Evolutionary conservation across 768 basidiomycete species (phyloP).

Genomic region (Polyporus arcularius): DNA sequence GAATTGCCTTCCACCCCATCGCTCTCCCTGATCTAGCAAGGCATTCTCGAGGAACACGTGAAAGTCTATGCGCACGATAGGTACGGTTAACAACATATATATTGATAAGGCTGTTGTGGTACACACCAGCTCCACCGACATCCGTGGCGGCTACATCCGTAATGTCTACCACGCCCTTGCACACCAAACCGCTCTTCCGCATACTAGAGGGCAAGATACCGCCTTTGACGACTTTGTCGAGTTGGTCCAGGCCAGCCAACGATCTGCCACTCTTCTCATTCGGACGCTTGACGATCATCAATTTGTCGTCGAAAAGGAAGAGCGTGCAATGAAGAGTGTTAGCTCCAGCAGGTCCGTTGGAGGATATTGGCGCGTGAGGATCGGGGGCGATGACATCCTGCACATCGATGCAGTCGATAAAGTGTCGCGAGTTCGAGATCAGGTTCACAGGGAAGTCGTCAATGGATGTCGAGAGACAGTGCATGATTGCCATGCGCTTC

Average conservation of each 20-base stretch:
- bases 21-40: conserved; percentile 78
- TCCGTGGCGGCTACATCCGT: conserved; percentile 84
- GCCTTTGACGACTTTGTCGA: conserved; percentile 70
- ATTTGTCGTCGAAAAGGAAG: conserved; percentile 92
- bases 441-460: conserved; percentile 90
- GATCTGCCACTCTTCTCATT: conserved; percentile 72
- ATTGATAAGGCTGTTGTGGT: neutral
- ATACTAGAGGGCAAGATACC: conserved; percentile 59
- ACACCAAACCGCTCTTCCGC: conserved; percentile 81
- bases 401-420: conserved; percentile 91
- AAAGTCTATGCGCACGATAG: conserved; percentile 55
- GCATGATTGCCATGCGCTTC: conserved; percentile 85
- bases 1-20: conserved; percentile 87
- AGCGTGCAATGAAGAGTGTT: conserved; percentile 73
- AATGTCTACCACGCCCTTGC: conserved; percentile 83
- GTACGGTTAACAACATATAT: neutral
- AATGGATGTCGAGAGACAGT: conserved; percentile 79
- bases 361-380: conserved; percentile 37
- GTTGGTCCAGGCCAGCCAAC: conserved; percentile 74
- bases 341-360: conserved; percentile 41
- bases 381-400: conserved; percentile 70
- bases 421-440: conserved; percentile 86
- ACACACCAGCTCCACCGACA: conserved; percentile 80
- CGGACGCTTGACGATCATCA: conserved; percentile 88
- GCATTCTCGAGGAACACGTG: conserved; percentile 83